Base-by-base conservation (phyloP, 2,329 filamentous ascomycete genomes). In the Colletotrichum higginsianum region DNA sequence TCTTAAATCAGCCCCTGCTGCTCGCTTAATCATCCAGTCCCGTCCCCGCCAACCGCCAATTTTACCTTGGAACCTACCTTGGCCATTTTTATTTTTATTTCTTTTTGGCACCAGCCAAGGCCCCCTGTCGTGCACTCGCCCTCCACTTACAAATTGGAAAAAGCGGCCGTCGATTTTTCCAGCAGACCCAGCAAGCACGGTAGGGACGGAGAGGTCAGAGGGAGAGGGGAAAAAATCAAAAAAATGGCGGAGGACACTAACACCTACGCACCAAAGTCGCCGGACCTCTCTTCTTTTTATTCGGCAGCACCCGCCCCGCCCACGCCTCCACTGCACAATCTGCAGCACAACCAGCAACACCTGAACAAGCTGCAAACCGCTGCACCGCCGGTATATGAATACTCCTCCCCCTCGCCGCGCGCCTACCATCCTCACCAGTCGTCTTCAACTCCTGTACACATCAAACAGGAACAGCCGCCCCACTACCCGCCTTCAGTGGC, bases 261-360 rank as follows among this genome's bases (percentile, higher is more conserved):
- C 74, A 82, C 80, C 72, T 90, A 89, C 82, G 87, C 86, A 75
- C 88, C 88, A 75, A 88, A 86, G 79, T 89, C 87, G 76, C 88
- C 88, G 78, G 87, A 90, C 82, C 84, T 90, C 75, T 89, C 87
- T 71, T 88, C 86, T 71, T 86, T 89, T 79, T 87, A 85, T 76
- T 82, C 86, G 72, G 78, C 81, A 56, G 72, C 76, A 64, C 77
- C 76, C 61, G 73, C 75, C 49, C 76, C 75, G 73, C 75, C 79
- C 71, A 78, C 77, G 61, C 76, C 73, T 74, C 76, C 73, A 73
- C 77, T 72, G 57, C 72, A 72, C 66, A 72, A 78, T 72, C 76
- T 77, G 75, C 75, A 77, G 73, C 74, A 76, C 66, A 74, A 74
- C 67, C 75, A 68, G 55, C 66, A 67, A 61, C 42, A 61, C 56